phyloP scores from a whole-genome alignment of 768 basidiomycete species.

The Strobilomyces echinocephalus region DNA sequence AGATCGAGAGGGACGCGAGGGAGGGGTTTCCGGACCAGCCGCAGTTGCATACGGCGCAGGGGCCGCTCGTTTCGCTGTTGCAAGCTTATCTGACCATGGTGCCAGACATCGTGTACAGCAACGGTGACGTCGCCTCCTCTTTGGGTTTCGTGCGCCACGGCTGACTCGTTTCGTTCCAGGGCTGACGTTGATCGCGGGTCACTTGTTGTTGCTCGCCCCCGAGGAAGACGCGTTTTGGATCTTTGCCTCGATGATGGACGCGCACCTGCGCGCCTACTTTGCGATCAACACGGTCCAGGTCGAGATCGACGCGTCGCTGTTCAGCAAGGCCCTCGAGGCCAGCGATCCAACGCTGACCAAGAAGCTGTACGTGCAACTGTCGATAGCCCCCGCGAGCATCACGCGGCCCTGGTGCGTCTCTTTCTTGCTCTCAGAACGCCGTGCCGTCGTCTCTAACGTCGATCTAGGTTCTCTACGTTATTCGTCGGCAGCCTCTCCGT shows the following conservation, averaged over 20 bases:
- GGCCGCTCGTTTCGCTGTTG: conserved; percentile 51
- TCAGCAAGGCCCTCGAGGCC: conserved; percentile 62
- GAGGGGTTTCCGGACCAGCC: conserved; percentile 53
- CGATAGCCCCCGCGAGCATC: conserved; percentile 50
- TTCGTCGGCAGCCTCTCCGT: conserved; percentile 65
- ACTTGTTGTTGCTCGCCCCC: conserved; percentile 67
- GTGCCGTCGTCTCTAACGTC: neutral
- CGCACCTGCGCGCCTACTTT: conserved; percentile 76
- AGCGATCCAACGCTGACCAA: conserved; percentile 58
- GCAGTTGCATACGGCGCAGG: conserved; percentile 52
- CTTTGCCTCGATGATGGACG: conserved; percentile 82
- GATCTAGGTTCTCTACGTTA: conserved; percentile 61
- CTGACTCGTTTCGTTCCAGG: conserved; percentile 36
- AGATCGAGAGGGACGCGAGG: conserved; percentile 58
- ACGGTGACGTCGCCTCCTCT: conserved; percentile 39
- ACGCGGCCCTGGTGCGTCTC: conserved; percentile 57
- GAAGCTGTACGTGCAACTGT: conserved; percentile 62
- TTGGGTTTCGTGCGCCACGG: neutral
- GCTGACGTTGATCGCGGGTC: conserved; percentile 64
- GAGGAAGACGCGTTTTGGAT: conserved; percentile 93
- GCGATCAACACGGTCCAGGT: conserved; percentile 54
- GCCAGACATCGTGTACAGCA: conserved; percentile 68
- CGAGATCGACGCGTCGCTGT: conserved; percentile 72
- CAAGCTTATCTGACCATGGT: conserved; percentile 84
- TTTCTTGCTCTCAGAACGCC: neutral